These are phyloP conservation scores for Arachnopeziza araneosa DNA, from an alignment of 2,329 filamentous ascomycete genomes.

Conservation along the genomic window DNA sequence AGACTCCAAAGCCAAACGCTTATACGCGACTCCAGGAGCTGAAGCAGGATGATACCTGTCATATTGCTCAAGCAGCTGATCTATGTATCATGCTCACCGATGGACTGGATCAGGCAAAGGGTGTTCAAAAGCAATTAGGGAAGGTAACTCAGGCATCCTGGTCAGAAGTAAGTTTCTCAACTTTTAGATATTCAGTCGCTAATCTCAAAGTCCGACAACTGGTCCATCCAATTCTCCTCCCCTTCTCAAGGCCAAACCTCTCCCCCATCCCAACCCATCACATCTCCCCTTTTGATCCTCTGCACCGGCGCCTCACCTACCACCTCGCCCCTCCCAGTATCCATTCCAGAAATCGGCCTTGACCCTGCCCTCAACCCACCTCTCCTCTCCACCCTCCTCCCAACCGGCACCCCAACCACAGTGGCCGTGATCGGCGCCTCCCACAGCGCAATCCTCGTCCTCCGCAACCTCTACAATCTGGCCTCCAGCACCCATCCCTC, in stretches of 20 bases:
- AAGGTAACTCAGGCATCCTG: slow-evolving; percentile 36
- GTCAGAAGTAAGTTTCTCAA: slow-evolving; percentile 29
- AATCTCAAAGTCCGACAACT: slow-evolving; percentile 4
- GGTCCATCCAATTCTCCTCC: not conserved
- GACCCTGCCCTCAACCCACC: slow-evolving; percentile 52
- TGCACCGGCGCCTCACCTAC: slow-evolving; percentile 52
- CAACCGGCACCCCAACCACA: slow-evolving; percentile 33
- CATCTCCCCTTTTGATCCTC: slow-evolving; percentile 39
- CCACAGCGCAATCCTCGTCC: slow-evolving; percentile 57
- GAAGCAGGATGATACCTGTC: slow-evolving; percentile 51
- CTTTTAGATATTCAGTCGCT: slow-evolving; percentile 4
- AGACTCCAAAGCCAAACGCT: slow-evolving; percentile 44
- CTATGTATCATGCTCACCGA: slow-evolving; percentile 42
- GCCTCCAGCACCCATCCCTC: slow-evolving; percentile 45
- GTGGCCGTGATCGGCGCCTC: slow-evolving; percentile 57
- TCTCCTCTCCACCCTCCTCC: slow-evolving; percentile 38
- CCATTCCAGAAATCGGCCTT: slow-evolving; percentile 43
- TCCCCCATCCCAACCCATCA: slow-evolving; percentile 16
- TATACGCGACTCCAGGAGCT: slow-evolving; percentile 47
- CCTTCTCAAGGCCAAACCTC: slow-evolving; percentile 4
- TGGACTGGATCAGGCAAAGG: slow-evolving; percentile 37
- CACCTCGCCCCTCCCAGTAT: slow-evolving; percentile 37
- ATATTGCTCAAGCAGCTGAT: slow-evolving; percentile 52
- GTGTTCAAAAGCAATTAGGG: slow-evolving; percentile 36
- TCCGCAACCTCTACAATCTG: slow-evolving; percentile 54